Percentiles rank a stretch among this genome's conserved stretches.
Conservation (phyloP, 306 rosid genomes). For the Senna tora region DNA sequence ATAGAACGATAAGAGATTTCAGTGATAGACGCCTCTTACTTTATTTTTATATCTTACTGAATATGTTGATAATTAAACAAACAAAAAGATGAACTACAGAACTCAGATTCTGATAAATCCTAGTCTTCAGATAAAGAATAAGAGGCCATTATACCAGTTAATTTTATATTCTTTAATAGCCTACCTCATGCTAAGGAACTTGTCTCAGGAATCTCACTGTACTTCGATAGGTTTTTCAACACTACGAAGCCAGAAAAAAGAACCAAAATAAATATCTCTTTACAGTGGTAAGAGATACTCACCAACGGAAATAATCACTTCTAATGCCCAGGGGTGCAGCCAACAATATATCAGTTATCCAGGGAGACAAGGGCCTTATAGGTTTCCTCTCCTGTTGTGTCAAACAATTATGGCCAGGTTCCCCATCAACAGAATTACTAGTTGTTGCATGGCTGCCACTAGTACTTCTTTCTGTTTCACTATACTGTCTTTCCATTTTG, state of each 20-base stretch:
- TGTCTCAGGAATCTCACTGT: background rate
- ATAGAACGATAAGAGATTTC: background rate
- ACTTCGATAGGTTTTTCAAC: slow-evolving; percentile 2
- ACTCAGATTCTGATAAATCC: background rate
- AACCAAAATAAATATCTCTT: slow-evolving; percentile 9
- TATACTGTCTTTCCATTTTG: slow-evolving; percentile 66
- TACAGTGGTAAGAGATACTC: slow-evolving; percentile 40
- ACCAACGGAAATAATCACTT: slow-evolving; percentile 99
- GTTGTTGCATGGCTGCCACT: slow-evolving; percentile 85
- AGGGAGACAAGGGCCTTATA: slow-evolving; percentile 88
- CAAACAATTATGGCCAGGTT: slow-evolving; percentile 49
- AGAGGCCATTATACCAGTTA: background rate
- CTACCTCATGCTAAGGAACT: background rate
- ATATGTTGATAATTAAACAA: background rate
- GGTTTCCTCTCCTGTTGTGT: slow-evolving; percentile 86
- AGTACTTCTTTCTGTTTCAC: slow-evolving; percentile 81
- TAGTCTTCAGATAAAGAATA: background rate
- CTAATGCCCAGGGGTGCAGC: slow-evolving; percentile 94
- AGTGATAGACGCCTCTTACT: background rate
- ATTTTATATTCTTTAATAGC: background rate
- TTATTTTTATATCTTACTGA: background rate
- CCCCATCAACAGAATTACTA: slow-evolving; percentile 54
- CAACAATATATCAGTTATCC: slow-evolving; percentile 91
- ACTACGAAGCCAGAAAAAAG: background rate
- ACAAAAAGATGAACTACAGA: background rate